Evolutionary conservation across 805 yeast genomes (phyloP).

Genomic region (Pichia gijzeniarum): DNA sequence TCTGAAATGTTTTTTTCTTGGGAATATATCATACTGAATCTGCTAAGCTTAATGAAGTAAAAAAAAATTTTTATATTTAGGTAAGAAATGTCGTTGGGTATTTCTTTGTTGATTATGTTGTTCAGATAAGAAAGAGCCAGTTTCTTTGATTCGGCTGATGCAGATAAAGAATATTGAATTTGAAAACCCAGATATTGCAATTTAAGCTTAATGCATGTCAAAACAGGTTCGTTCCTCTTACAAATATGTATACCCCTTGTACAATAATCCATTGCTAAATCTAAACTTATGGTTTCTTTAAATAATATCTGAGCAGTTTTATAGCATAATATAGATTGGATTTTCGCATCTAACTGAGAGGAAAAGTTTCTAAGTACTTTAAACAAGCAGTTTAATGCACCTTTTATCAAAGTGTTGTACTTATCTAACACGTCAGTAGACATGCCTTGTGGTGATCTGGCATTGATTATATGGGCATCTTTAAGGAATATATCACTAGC

Average conservation of each 20-base stretch:
- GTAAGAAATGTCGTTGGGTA: conserved; percentile 5
- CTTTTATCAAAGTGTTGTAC: conserved; percentile 30
- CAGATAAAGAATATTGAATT: conserved; percentile 28
- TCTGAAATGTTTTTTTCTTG: conserved; percentile 21
- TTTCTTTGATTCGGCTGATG: conserved; percentile 12
- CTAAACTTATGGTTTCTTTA: conserved; percentile 36
- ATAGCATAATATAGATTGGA: conserved; percentile 31
- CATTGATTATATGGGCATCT: not conserved
- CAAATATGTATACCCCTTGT: conserved; percentile 25
- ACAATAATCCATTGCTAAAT: conserved; percentile 35
- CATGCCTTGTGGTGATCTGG: not conserved
- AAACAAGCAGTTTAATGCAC: conserved; percentile 34
- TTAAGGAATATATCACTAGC: conserved; percentile 6
- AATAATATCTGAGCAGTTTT: conserved; percentile 34
- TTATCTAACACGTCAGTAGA: conserved; percentile 16
- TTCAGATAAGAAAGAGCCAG: conserved; percentile 28
- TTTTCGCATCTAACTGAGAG: conserved; percentile 25
- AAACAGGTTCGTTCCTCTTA: conserved; percentile 20
- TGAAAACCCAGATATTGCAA: conserved; percentile 34
- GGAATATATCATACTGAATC: conserved; percentile 26
- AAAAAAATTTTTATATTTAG: conserved; percentile 25
- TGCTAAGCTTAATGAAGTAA: conserved; percentile 27
- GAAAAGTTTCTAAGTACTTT: conserved; percentile 29
- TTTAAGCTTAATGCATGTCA: conserved; percentile 22
- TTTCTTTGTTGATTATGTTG: conserved; percentile 20